Conservation (phyloP, 495 filamentous ascomycete species). For the Neurospora sp. region DNA sequence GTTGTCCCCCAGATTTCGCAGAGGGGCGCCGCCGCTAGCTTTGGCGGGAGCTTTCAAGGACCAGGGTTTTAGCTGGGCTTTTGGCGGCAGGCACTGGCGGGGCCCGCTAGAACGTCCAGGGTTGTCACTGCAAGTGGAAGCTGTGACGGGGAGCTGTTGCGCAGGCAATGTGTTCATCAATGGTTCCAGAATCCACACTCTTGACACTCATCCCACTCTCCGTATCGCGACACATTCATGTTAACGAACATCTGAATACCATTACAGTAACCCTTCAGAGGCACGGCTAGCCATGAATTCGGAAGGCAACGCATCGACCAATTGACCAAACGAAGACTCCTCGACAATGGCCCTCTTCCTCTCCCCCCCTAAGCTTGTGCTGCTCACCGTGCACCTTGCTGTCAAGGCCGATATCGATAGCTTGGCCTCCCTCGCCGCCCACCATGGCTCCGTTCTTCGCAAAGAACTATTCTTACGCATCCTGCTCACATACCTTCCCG, state of each 20-base stretch:
- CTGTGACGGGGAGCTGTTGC: background rate
- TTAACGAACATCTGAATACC: background rate
- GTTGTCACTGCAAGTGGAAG: background rate
- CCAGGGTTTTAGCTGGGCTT: background rate
- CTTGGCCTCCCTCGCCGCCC: constrained; percentile 51
- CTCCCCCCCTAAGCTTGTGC: constrained; percentile 49
- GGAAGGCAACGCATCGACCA: background rate
- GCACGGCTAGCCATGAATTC: background rate
- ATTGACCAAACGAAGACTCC: background rate
- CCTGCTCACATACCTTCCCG: constrained; percentile 76
- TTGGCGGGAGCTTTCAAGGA: background rate
- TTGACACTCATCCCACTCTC: background rate
- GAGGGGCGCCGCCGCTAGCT: background rate
- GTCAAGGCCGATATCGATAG: constrained; percentile 46
- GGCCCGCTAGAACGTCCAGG: background rate
- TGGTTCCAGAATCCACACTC: background rate
- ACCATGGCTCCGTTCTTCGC: constrained; percentile 46
- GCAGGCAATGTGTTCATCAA: background rate
- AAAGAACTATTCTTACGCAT: constrained; percentile 67
- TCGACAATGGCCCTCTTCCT: constrained; percentile 33
- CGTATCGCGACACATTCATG: background rate
- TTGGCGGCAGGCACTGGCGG: background rate
- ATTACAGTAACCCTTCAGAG: background rate
- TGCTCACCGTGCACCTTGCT: constrained; percentile 55
- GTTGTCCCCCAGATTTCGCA: background rate